A percentile compares a stretch with the other conserved stretches of the same genome.
phyloP scores from a whole-genome alignment of 305 asterid species.

The Solanum aculeatissimum region DNA sequence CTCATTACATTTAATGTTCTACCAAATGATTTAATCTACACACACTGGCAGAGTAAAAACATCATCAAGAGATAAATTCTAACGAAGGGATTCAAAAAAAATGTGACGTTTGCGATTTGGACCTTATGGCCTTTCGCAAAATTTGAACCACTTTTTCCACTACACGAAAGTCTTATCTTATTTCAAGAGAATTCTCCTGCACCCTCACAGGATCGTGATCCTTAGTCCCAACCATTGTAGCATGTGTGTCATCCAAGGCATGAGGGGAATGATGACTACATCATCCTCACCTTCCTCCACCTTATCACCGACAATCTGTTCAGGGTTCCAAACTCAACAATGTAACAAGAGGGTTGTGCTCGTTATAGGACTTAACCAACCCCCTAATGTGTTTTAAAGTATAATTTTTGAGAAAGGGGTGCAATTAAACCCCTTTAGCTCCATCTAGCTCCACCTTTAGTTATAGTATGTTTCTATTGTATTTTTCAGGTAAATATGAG shows the following conservation, averaged over 20 bases:
- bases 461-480: background rate
- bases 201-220: background rate
- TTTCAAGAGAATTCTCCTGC: background rate
- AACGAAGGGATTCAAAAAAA: background rate
- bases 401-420: background rate
- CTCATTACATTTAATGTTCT: background rate
- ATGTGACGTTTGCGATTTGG: background rate
- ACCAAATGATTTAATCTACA: background rate
- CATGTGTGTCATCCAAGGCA: background rate
- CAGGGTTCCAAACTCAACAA: background rate
- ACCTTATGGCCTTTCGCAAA: background rate
- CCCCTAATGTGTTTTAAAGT: background rate
- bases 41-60: background rate
- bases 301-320: background rate
- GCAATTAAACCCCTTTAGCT: background rate
- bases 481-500: background rate
- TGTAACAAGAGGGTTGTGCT: background rate
- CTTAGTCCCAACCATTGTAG: background rate
- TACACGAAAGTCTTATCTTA: background rate
- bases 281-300: background rate
- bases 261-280: background rate
- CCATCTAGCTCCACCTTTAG: background rate
- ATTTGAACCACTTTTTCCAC: background rate
- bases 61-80: background rate
- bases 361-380: background rate